Base-by-base conservation (phyloP, 208 protist species). In the Giardia duodenalis region DNA sequence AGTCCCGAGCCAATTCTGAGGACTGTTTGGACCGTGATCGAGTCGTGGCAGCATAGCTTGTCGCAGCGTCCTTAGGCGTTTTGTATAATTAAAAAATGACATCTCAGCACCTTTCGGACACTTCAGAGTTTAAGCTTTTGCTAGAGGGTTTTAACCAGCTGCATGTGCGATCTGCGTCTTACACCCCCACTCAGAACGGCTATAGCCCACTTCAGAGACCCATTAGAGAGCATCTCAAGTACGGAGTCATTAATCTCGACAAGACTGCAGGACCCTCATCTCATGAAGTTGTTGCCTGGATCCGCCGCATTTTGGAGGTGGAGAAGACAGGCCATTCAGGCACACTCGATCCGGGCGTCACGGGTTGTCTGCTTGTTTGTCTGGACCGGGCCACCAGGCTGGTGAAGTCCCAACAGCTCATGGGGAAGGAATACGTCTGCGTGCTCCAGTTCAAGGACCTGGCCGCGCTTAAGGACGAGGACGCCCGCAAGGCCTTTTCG, bases 251-350 rank as follows among this genome's bases (percentile, higher is more conserved):
- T 94, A 99, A 99, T 96, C 96, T 99, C 67, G 99, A 99, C 95
- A 99, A 99, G 95, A 98, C 98, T 4, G 97, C 98, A 19, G 99
- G 99, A 94, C 99, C 99, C 93, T 99, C 98, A 67, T 99, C 98
- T 87, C 99, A 99, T 95, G 99, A 99, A 95, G 98, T 99, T 93
- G 99, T 99, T 30, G 97, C 98, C 0, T 99, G 99, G 98, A 97
- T 99, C 92, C 98, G 98, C 93, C 95, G 97, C 0, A 99, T 99
- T 93, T 94, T 99, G 1, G 96, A 95, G 47, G 96, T 97, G 0
- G 98, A 99, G 86, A 99, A 99, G 95, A 99, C 98, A 67, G 98
- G 98, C 67, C 98, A 99, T 96, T 96, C 95, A 86, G 99, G 99
- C 92, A 99, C 98, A 0, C 96, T 99, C 0, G 98, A 99, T 96